A percentile compares a stretch with the other conserved stretches of the same genome.
Conservation (phyloP, 306 rosid genomes). For the Pyrus communis region DNA sequence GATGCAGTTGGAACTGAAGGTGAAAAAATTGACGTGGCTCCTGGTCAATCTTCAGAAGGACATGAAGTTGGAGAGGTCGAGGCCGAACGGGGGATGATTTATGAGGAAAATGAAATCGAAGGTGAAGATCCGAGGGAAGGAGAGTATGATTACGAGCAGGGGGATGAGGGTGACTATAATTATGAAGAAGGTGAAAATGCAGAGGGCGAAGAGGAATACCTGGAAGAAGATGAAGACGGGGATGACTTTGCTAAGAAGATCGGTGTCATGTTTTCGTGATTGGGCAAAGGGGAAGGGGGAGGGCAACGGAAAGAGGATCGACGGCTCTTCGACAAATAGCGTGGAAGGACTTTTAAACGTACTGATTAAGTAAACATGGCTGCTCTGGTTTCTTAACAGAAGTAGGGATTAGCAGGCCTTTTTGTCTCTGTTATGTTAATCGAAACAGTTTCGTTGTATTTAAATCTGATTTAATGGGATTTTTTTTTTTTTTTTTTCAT, state of each 20-base stretch:
- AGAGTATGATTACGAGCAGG: slow-evolving; percentile 74
- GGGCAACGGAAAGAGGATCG: neutral
- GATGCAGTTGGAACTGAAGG: slow-evolving; percentile 29
- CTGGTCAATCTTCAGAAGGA: slow-evolving; percentile 21
- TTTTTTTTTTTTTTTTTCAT: slow-evolving; percentile 14
- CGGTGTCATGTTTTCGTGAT: slow-evolving; percentile 63
- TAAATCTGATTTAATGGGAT: slow-evolving; percentile 51
- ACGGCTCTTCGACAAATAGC: slow-evolving; percentile 8
- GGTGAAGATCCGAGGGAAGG: slow-evolving; percentile 62
- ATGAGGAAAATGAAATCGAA: slow-evolving; percentile 37
- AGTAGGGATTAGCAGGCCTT: slow-evolving; percentile 32
- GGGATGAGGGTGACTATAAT: slow-evolving; percentile 63
- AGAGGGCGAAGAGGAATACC: slow-evolving; percentile 58
- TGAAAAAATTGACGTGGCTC: slow-evolving; percentile 24
- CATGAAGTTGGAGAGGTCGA: slow-evolving; percentile 8
- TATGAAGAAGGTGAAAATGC: slow-evolving; percentile 69
- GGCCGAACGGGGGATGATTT: slow-evolving; percentile 56
- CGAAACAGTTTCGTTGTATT: slow-evolving; percentile 28
- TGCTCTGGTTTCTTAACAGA: slow-evolving; percentile 43
- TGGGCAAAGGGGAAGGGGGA: neutral
- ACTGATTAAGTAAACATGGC: slow-evolving; percentile 37
- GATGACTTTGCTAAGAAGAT: slow-evolving; percentile 97
- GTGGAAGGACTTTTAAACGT: slow-evolving; percentile 7
- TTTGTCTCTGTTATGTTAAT: slow-evolving; percentile 26
- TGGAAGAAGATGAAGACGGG: slow-evolving; percentile 66